Evolutionary conservation across 2,329 filamentous ascomycete species (phyloP).

Genomic region (Juglanconis oblonga): DNA sequence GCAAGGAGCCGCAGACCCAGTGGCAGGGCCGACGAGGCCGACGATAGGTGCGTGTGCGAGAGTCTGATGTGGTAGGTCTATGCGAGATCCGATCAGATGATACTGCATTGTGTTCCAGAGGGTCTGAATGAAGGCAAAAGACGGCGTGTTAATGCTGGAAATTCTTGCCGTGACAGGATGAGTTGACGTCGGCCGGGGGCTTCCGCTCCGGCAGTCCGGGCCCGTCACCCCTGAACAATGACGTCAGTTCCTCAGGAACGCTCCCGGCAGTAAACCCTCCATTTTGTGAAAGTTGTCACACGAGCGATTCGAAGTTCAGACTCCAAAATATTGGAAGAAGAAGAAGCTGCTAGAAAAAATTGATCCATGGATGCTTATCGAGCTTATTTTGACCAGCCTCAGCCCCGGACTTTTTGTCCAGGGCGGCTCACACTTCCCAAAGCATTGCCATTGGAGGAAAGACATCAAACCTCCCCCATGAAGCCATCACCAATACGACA

Average conservation of each 20-base stretch:
- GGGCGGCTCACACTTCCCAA: background rate
- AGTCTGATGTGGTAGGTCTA: background rate
- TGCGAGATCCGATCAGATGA: background rate
- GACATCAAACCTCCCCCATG: background rate
- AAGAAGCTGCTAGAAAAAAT: too few species aligned
- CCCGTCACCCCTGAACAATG: background rate
- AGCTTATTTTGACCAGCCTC: too few species aligned
- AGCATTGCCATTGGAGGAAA: background rate
- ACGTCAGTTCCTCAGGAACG: too few species aligned
- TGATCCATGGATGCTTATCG: too few species aligned
- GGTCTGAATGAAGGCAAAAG: too few species aligned
- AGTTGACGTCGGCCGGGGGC: background rate
- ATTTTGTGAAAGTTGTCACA: too few species aligned
- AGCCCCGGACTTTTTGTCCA: background rate
- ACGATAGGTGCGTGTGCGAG: background rate
- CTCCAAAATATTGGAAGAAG: too few species aligned
- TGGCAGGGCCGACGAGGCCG: background rate
- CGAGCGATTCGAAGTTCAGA: too few species aligned
- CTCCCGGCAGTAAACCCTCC: too few species aligned
- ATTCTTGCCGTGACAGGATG: too few species aligned
- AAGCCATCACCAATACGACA: background rate
- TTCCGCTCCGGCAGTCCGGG: background rate
- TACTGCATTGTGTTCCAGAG: too few species aligned
- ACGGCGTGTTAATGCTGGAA: too few species aligned
- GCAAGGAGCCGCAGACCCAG: background rate